Evolutionary conservation across 306 rosid species (phyloP).

Genomic region (Delonix regia): DNA sequence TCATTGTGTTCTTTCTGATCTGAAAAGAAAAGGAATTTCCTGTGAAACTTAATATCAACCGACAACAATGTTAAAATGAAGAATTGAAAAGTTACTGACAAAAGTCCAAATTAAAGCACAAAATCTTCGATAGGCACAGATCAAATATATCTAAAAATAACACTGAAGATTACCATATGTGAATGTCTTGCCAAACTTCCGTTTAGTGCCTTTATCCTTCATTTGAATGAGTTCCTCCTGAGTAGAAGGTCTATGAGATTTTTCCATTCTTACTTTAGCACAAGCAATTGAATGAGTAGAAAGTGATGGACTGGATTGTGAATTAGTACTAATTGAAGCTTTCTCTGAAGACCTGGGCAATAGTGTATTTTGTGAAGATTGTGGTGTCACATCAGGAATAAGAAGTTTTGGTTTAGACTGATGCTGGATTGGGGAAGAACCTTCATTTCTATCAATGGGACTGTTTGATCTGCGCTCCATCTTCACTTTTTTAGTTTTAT

Average conservation of each 20-base stretch:
- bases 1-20: constrained; percentile 86
- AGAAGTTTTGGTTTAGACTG: constrained; percentile 69
- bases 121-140: constrained; percentile 22
- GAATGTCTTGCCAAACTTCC: constrained; percentile 70
- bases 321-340: constrained; percentile 42
- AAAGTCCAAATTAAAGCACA: constrained; percentile 24
- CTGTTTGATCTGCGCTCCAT: constrained; percentile 57
- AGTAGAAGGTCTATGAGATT: constrained; percentile 40
- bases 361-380: constrained; percentile 44
- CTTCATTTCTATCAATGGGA: constrained; percentile 51
- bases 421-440: constrained; percentile 39
- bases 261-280: constrained; percentile 53
- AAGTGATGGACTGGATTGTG: constrained; percentile 45
- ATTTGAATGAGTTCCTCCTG: constrained; percentile 51
- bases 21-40: constrained; percentile 45
- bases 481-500: constrained; percentile 55
- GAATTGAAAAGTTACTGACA: constrained; percentile 6
- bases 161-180: constrained; percentile 7
- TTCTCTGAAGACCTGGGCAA: constrained; percentile 46
- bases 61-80: constrained; percentile 10
- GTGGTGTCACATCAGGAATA: constrained; percentile 69
- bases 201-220: constrained; percentile 69
- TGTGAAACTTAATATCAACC: constrained; percentile 30
- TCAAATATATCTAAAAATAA: constrained; percentile 21
- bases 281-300: constrained; percentile 41